Percentiles rank a stretch among this genome's conserved stretches.
phyloP scores from a whole-genome alignment of 148 eudicot species.

The Vaccinium macrocarpon region DNA sequence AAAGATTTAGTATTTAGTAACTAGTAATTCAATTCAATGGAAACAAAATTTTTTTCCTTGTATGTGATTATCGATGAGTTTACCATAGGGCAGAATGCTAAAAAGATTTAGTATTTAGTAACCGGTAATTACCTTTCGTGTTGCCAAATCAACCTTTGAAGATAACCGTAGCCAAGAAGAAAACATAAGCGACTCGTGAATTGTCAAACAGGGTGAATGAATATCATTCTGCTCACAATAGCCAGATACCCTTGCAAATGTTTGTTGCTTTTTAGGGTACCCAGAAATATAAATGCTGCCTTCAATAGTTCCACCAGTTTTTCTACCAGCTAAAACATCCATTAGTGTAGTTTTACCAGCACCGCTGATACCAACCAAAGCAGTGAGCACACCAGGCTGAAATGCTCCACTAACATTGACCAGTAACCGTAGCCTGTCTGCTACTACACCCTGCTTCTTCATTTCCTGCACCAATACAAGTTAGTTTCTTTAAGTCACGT shows the following conservation, averaged over 20 bases:
- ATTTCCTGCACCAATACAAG: slow-evolving; percentile 55
- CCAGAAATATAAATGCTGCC: slow-evolving; percentile 82
- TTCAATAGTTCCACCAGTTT: slow-evolving; percentile 86
- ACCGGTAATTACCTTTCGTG: slow-evolving; percentile 48
- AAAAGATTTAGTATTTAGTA: neutral
- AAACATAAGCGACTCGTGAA: slow-evolving; percentile 75
- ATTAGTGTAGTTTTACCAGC: slow-evolving; percentile 99
- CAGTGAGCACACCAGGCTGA: slow-evolving; percentile 94
- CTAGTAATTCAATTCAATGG: slow-evolving; percentile 12
- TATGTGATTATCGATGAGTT: neutral
- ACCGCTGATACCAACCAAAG: slow-evolving; percentile 94
- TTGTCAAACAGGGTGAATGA: slow-evolving; percentile 90
- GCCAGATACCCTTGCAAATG: slow-evolving; percentile 91
- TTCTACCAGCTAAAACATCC: slow-evolving; percentile 97
- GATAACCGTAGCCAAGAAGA: slow-evolving; percentile 93
- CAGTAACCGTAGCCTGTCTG: slow-evolving; percentile 67
- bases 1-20: neutral
- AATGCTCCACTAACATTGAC: slow-evolving; percentile 79
- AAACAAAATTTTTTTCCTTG: neutral
- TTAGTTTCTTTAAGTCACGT: neutral
- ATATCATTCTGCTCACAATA: slow-evolving; percentile 94
- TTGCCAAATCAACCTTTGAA: slow-evolving; percentile 49
- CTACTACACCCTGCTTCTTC: slow-evolving; percentile 60
- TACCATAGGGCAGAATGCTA: neutral
- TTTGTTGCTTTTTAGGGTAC: slow-evolving; percentile 83